Conservation (phyloP, 495 filamentous ascomycete genomes). For the Aspergillus indologenus region DNA sequence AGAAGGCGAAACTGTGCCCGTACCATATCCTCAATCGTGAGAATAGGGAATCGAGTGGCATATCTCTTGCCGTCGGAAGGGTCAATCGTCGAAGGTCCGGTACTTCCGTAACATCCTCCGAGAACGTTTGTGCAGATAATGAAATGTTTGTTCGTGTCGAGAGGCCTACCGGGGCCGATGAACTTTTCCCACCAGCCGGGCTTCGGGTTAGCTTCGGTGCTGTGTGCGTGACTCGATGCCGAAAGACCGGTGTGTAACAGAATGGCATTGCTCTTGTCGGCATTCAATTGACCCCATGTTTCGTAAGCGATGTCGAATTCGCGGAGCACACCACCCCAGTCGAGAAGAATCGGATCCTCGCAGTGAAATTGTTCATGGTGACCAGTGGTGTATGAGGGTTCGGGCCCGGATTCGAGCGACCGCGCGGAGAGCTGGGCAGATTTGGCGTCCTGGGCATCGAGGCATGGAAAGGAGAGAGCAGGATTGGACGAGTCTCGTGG, state of each 20-base stretch:
- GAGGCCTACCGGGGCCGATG: conserved; percentile 79
- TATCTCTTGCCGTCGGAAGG: conserved; percentile 85
- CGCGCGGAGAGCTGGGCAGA: conserved; percentile 72
- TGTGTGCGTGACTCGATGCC: conserved; percentile 93
- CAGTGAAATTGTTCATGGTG: conserved; percentile 73
- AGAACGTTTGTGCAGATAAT: conserved; percentile 97
- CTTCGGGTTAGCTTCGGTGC: conserved; percentile 77
- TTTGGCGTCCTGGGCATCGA: conserved; percentile 84
- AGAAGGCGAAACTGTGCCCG: conserved; percentile 89
- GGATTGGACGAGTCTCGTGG: conserved; percentile 68
- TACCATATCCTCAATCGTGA: conserved; percentile 98
- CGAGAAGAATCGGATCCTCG: conserved; percentile 71
- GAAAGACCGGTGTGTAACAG: conserved; percentile 92
- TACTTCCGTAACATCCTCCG: conserved; percentile 94
- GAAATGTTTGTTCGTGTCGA: conserved; percentile 90
- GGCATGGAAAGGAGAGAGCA: conserved; percentile 90
- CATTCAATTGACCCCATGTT: conserved; percentile 83
- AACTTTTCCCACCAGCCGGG: conserved; percentile 99
- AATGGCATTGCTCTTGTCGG: conserved; percentile 82
- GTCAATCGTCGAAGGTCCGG: conserved; percentile 83
- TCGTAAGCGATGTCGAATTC: conserved; percentile 92
- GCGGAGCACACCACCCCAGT: conserved; percentile 87
- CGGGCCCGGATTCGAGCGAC: conserved; percentile 74
- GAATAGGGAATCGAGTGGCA: conserved; percentile 92
- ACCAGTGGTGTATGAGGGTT: conserved; percentile 91